Conservation (phyloP, 2,329 filamentous ascomycete species). For the Ophiostoma quercus region DNA sequence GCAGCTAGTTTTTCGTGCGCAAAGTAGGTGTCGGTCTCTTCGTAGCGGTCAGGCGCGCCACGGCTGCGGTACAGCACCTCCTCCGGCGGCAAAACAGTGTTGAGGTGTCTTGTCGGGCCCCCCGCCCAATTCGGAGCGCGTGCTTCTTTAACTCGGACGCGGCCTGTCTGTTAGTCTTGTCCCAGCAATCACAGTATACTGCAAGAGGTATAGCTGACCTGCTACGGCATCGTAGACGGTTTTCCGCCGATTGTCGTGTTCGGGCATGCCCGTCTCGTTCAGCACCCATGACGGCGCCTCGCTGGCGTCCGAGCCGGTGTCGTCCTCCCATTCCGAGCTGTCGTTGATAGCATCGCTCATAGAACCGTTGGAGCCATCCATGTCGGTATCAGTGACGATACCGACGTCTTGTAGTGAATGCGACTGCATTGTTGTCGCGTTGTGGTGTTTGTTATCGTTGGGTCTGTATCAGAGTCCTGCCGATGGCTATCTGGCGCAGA, state of each 20-base stretch:
- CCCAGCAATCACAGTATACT: neutral
- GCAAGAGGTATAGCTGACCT: conserved; percentile 41
- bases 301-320: neutral
- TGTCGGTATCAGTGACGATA: neutral
- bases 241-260: conserved; percentile 34
- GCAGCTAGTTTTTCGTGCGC: conserved; percentile 53
- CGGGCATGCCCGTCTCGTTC: neutral
- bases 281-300: neutral
- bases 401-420: neutral
- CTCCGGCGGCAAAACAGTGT: conserved; percentile 55
- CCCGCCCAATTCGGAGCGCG: conserved; percentile 15
- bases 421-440: neutral
- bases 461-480: neutral
- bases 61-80: conserved; percentile 63
- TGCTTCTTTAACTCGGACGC: conserved; percentile 28
- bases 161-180: conserved; percentile 29
- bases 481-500: conserved; percentile 15
- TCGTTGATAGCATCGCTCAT: neutral
- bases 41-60: conserved; percentile 61
- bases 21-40: conserved; percentile 67
- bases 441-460: neutral
- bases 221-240: conserved; percentile 70
- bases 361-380: neutral
- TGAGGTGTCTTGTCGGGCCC: conserved; percentile 26
- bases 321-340: neutral